These are phyloP conservation scores for Lathyrus tuberosus DNA, from an alignment of 306 rosid genomes.

Conservation along the genomic window DNA sequence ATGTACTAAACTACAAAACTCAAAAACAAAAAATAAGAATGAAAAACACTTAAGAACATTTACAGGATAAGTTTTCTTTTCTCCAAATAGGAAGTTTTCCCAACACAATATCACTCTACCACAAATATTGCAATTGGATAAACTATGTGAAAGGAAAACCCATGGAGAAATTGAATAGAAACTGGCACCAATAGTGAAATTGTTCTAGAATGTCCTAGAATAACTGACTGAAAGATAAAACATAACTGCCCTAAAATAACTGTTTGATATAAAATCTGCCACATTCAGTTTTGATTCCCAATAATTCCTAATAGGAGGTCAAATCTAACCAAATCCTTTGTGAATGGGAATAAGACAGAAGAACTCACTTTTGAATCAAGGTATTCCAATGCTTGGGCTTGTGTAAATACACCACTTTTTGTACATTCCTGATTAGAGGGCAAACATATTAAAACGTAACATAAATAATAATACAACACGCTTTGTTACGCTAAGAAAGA, in stretches of 20 bases:
- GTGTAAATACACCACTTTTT: conserved; percentile 58
- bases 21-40: too few relatives aligned
- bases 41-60: too few relatives aligned
- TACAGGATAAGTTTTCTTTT: too few relatives aligned
- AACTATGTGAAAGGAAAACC: not conserved
- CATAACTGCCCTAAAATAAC: too few relatives aligned
- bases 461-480: conserved; percentile 27
- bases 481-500: not conserved
- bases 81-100: not conserved
- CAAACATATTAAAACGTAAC: conserved; percentile 31
- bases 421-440: conserved; percentile 70
- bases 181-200: too few relatives aligned
- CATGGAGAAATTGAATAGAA: not conserved
- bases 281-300: too few relatives aligned
- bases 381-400: conserved; percentile 72
- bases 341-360: conserved; percentile 34
- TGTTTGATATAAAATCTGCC: too few relatives aligned
- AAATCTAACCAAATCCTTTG: not conserved
- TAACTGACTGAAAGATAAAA: too few relatives aligned
- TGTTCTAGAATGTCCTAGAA: too few relatives aligned
- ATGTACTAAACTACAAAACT: too few relatives aligned
- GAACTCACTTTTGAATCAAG: conserved; percentile 70
- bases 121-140: not conserved
- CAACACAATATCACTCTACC: not conserved
- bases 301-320: too few relatives aligned